Evolutionary conservation across 176 grass and related monocot genomes (phyloP), one percentile per base, ranked within the genome.

Genomic region (Guadua angustifolia): DNA sequence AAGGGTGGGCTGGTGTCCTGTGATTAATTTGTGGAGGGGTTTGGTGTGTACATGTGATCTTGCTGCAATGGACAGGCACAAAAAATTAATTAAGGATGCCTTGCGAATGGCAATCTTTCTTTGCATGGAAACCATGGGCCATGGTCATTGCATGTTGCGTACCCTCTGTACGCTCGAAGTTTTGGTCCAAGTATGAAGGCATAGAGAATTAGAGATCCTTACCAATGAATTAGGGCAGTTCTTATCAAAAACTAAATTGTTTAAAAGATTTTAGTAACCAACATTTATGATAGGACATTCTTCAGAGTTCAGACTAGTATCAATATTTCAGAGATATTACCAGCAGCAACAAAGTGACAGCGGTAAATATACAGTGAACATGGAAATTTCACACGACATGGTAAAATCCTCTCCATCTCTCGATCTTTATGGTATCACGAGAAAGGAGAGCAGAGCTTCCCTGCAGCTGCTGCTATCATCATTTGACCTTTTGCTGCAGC

Each of bases 371-470:
- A 24, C 76, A 24, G 25, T 10, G 24, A 58, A 2, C 4, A 46
- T 39, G 62, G 24, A 69, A 63, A 43, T 63, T 14, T 17, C 43
- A 35, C 52, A 19, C 4, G 29, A 36, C 56, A 15, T 43, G 64
- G 65, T 47, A 73, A 78, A 50, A 36, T 57, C 7, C 11, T 3
- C 18, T 60, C 51, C 29, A 44, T 59, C 67, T 65, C 33, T 21
- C 40, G 19, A 61, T 44, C 36, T 89, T 92, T 85, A 86, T 86
- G 86, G 79, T 43, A 59, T 83, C 90, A 92, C 90, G 86, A 89
- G 90, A 86, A 83, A 80, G 71, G 79, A 73, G 50, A 66, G 74
- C n/a, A 73, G 49, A 75, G 74, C n/a, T 42, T 79, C 60, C 61
- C 84, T 83, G 73, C 21, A 15, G 39, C 51, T 18, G 52, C 70